These are phyloP conservation scores for Elsinoe ampelina DNA, from an alignment of 2,329 filamentous ascomycete species.

Conservation along the genomic window DNA sequence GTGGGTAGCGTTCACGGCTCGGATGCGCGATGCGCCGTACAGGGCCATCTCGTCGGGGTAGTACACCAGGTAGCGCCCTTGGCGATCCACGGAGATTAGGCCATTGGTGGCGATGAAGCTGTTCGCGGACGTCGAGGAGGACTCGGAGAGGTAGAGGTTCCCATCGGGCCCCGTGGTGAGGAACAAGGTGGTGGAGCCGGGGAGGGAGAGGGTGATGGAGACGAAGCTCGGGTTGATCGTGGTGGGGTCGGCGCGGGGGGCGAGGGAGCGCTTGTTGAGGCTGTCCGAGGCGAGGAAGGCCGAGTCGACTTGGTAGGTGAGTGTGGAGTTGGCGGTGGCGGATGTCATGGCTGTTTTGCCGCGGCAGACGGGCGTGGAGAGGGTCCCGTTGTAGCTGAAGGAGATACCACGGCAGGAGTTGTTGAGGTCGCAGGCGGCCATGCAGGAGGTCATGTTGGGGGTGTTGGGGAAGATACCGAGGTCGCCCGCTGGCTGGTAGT, in stretches of 20 bases:
- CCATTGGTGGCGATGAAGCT: not conserved
- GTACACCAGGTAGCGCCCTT: not conserved
- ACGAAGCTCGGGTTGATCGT: not conserved
- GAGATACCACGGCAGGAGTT: not conserved
- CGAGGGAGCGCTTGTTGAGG: not conserved
- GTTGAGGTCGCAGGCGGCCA: not conserved
- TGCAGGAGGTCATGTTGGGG: not conserved
- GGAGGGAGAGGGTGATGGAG: not conserved
- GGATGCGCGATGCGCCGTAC: not conserved
- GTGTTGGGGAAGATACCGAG: not conserved
- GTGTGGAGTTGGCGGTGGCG: not conserved
- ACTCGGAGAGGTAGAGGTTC: not conserved
- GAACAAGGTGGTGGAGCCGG: not conserved
- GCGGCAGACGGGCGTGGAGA: not conserved
- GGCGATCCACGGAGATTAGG: not conserved
- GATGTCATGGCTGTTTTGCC: not conserved
- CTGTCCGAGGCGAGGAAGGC: not conserved
- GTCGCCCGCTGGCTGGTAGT: not conserved
- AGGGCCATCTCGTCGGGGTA: not conserved
- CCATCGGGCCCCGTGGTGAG: not conserved
- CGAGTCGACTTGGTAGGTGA: not conserved
- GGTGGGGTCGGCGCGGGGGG: not conserved
- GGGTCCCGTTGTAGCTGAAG: not conserved
- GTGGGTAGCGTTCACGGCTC: not conserved
- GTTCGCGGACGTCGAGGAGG: not conserved